Base-by-base conservation (phyloP, 2,329 filamentous ascomycete genomes). In the Ophiostoma piceae region DNA sequence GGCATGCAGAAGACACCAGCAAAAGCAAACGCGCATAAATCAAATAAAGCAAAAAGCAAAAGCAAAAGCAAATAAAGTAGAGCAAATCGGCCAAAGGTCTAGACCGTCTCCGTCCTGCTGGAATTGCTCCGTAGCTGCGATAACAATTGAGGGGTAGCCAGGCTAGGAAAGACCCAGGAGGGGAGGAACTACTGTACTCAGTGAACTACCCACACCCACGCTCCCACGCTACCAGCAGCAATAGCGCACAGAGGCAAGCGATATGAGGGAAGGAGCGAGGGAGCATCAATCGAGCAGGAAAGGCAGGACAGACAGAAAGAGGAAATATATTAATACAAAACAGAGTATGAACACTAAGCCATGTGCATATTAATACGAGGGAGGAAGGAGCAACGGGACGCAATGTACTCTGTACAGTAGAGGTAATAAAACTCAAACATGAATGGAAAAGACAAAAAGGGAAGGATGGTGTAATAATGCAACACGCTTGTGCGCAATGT, bases 111-210 rank as follows among this genome's bases (percentile, higher is more conserved):
- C 70, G 68, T 71, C 65, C 66, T 69, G 39, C 57, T 69, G 67
- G 70, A 67, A 47, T 66, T 57, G 43, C 47, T 68, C 70, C 65
- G 68, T 66, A 51, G 70, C 54, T 60, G 68, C 70, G 68, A 71
- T 71, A 71, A 67, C 70, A 69, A 71, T 71, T 71, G 70, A 71
- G 70, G 70, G 70, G 70, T 71, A 71, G 67, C 51, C 67, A 54
- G 54, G 32, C 64, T 69, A 69, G 65, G 65, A 71, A 65, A 51
- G 67, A 71, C 62, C 54, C 60, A 68, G 68, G 60, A 68, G 67
- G 64, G 62, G 62, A 70, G 67, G 70, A 71, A 43, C 64, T 67
- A 71, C 67, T 29, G 26, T 29, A 1, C 26, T 29, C 26, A 29
- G 26, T 29, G 26, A 71, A 43, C 64, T 67, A 71, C 67, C 70